Base-by-base conservation (phyloP, 768 basidiomycete genomes). In the Leccinum aurantiacum region DNA sequence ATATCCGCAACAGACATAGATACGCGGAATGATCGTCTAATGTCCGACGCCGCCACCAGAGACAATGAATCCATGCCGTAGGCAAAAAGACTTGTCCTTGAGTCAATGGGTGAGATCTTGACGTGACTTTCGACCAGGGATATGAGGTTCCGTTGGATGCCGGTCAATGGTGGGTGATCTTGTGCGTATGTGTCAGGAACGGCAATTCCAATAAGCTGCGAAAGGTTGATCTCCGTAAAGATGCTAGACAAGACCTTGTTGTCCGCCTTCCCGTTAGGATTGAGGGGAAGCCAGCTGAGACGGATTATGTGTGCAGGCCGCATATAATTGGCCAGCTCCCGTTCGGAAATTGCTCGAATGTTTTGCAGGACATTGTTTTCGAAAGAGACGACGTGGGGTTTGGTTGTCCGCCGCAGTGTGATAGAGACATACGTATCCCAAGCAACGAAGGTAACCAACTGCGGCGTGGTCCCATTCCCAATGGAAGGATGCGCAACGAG, bases 261-360 rank as follows among this genome's bases (percentile, higher is more conserved):
- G 27, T 76, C 75, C 10, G 67, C 60, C 62, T 76, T 76, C 22
- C 75, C 76, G 52, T 76, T 76, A 29, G 61, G 70, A 65, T 71
- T 82, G 58, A 83, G 63, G 6, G 82, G 80, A 57, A 83, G 74
- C 72, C 76, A 82, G 58, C 67, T 72, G n/a, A 83, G 69, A 7
- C 81, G 78, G 31, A 83, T 72, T 55, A 83, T 74, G 65, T 80
- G 79, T 57, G 77, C 75, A 9, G 82, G 82, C 7, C 81, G 76
- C 82, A 82, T 82, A 61, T 83, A 83, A 52, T 74, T 77, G 6
- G 82, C 76, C 1, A 83, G 69, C 63, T 80, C 77, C 6, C 60
- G 63, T 38, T 80, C 76, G 60, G 78, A 80, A 13, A 74, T 73
- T 8, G 54, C 65, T 51, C 60, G 65, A 19, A 76, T 58, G n/a